These are phyloP conservation scores for Inga leiocalycina DNA, from an alignment of 306 rosid genomes.

Conservation along the genomic window DNA sequence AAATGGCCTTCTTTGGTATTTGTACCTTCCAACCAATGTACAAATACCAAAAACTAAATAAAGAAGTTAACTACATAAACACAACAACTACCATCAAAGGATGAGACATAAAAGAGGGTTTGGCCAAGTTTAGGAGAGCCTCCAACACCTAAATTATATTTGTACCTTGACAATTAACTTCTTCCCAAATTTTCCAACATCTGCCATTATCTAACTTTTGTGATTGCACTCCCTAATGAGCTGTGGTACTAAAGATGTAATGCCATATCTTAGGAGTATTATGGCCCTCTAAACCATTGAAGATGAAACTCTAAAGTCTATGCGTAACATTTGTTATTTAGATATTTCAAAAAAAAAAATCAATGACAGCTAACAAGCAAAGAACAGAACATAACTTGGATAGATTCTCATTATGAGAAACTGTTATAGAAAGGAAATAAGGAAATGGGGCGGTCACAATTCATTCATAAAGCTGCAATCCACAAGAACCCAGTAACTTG, in stretches of 20 bases:
- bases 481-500: conserved; percentile 18
- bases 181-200: background rate
- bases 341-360: background rate
- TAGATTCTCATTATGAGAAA: background rate
- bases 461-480: conserved; percentile 5
- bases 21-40: too few relatives aligned
- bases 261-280: too few relatives aligned
- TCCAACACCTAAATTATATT: too few relatives aligned
- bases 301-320: background rate
- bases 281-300: background rate
- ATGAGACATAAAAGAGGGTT: background rate
- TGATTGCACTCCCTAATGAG: background rate
- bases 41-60: too few relatives aligned
- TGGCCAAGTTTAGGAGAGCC: background rate
- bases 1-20: too few relatives aligned
- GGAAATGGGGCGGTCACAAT: background rate
- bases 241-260: background rate
- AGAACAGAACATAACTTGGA: background rate
- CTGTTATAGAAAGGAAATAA: background rate
- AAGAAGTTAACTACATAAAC: background rate
- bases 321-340: background rate
- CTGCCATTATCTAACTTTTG: too few relatives aligned
- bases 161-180: too few relatives aligned
- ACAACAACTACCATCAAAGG: background rate
- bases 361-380: background rate